Percentiles rank a stretch among this genome's conserved stretches.
These are phyloP conservation scores for Tolypocladium album DNA, from an alignment of 2,329 filamentous ascomycete genomes.

Conservation along the genomic window DNA sequence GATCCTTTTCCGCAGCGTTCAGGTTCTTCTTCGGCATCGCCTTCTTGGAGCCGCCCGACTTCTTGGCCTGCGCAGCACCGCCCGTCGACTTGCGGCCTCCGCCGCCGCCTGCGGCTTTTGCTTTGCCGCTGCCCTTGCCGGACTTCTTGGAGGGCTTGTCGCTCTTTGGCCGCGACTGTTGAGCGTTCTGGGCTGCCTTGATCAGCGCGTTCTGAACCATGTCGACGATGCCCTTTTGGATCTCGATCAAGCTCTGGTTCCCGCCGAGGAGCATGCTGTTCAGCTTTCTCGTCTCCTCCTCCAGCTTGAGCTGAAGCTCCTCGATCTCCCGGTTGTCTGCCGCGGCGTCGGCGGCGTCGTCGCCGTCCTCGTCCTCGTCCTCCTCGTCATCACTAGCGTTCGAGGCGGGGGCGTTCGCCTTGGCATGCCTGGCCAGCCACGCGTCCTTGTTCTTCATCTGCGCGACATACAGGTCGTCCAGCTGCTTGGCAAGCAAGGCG, in stretches of 20 bases:
- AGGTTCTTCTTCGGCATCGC: conserved; percentile 38
- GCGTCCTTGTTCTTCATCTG: conserved; percentile 70
- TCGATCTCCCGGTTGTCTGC: conserved; percentile 34
- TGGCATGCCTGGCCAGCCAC: conserved; percentile 70
- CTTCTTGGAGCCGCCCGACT: conserved; percentile 32
- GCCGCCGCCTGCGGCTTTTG: conserved; percentile 24
- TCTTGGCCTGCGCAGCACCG: conserved; percentile 21
- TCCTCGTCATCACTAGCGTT: conserved; percentile 63
- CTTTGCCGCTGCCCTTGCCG: conserved; percentile 48
- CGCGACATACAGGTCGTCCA: conserved; percentile 64
- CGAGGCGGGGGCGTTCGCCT: conserved; percentile 38
- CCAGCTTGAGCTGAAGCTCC: conserved; percentile 38
- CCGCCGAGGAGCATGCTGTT: conserved; percentile 40
- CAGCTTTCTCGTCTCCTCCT: conserved; percentile 49
- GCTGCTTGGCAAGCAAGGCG: conserved; percentile 56
- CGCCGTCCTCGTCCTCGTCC: conserved; percentile 52
- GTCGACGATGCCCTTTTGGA: conserved; percentile 51
- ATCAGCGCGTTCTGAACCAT: conserved; percentile 63
- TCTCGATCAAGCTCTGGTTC: conserved; percentile 40
- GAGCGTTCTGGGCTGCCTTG: conserved; percentile 57
- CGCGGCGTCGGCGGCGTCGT: conserved; percentile 27
- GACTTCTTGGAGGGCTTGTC: conserved; percentile 50
- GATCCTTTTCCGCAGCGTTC: conserved; percentile 75
- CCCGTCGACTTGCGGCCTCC: conserved; percentile 32
- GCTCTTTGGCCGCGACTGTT: conserved; percentile 32